These are phyloP conservation scores for Penicillium cosmopolitanum DNA, from an alignment of 495 filamentous ascomycete species.

Conservation along the genomic window DNA sequence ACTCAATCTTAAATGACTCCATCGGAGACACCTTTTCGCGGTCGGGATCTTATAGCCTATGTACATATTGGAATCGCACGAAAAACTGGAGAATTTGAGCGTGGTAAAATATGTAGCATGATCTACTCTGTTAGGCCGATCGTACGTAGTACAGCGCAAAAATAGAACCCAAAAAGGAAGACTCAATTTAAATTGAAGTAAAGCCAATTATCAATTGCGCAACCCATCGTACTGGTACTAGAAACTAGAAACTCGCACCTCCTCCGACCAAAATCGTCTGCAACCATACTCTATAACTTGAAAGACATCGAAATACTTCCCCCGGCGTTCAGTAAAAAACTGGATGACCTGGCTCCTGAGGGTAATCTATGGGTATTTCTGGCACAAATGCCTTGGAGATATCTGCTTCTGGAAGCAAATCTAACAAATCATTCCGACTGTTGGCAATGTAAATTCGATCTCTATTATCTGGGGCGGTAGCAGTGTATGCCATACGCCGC, in stretches of 20 bases:
- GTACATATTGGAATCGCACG: neutral
- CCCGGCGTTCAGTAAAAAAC: neutral
- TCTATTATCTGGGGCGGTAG: slow-evolving; percentile 2
- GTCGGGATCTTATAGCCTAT: neutral
- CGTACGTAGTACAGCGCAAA: no score
- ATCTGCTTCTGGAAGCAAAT: neutral
- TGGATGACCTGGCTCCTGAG: neutral
- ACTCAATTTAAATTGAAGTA: no score
- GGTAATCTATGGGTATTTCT: neutral
- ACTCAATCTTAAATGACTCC: neutral
- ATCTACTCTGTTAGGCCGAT: no score
- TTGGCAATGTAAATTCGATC: neutral
- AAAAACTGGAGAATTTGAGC: neutral
- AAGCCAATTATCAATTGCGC: no score
- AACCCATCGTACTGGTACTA: no score
- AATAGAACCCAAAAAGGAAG: no score
- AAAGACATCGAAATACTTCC: neutral
- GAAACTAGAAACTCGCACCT: no score
- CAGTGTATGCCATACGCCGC: slow-evolving; percentile 2
- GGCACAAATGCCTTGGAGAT: neutral
- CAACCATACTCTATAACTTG: no score
- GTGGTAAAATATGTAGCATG: no score
- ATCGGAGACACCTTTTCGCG: neutral
- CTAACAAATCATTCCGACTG: neutral
- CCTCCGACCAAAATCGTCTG: no score